Evolutionary conservation across 495 filamentous ascomycete genomes (phyloP).

Genomic region (Penicillium bovifimosum): DNA sequence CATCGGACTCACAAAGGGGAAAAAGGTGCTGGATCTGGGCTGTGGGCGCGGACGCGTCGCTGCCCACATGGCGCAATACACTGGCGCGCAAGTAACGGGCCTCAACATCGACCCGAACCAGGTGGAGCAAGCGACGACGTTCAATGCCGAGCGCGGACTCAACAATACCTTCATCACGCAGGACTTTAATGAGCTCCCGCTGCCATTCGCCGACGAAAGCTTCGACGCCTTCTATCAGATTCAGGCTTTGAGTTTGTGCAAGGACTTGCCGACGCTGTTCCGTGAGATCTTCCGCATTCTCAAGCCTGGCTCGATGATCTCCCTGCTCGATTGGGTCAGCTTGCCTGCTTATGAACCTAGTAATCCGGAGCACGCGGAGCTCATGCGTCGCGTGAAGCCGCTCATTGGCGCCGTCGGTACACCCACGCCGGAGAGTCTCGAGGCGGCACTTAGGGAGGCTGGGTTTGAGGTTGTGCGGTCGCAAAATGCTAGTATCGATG

Average conservation of each 20-base stretch:
- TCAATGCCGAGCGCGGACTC: conserved; percentile 45
- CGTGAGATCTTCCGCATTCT: conserved; percentile 51
- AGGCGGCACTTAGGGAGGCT: conserved; percentile 45
- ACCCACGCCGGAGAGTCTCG: conserved; percentile 50
- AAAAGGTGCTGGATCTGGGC: conserved; percentile 53
- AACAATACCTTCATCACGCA: conserved; percentile 50
- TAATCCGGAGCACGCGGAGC: conserved; percentile 49
- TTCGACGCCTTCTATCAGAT: conserved; percentile 64
- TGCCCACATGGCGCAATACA: conserved; percentile 53
- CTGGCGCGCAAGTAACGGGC: conserved; percentile 52
- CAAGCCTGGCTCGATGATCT: conserved; percentile 53
- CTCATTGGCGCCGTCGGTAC: conserved; percentile 60
- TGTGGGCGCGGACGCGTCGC: conserved; percentile 58
- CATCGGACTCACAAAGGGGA: conserved; percentile 46
- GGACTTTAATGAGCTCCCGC: conserved; percentile 54
- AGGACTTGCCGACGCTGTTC: conserved; percentile 48
- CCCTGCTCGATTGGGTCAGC: conserved; percentile 56
- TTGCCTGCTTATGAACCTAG: conserved; percentile 49
- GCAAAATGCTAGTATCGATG: conserved; percentile 54
- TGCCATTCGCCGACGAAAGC: conserved; percentile 49
- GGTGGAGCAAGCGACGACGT: conserved; percentile 49
- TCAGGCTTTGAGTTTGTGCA: conserved; percentile 57
- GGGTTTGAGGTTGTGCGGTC: conserved; percentile 51
- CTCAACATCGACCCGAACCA: conserved; percentile 61
- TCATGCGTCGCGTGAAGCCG: conserved; percentile 59